Conservation (phyloP, 202 grass and related monocot species). For the Bolboschoenoplectus hybrid region DNA sequence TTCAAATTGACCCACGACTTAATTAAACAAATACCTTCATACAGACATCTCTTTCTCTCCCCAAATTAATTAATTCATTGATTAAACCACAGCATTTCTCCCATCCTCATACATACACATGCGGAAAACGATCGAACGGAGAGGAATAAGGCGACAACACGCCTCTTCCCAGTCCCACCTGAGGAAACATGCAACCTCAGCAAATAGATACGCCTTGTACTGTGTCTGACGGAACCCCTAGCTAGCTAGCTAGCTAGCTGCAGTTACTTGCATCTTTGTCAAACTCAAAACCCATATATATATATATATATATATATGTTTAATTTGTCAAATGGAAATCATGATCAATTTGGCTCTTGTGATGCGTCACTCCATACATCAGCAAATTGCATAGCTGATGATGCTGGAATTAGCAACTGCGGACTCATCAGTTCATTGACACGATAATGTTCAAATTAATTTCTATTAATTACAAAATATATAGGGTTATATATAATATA, state of each 20-base stretch:
- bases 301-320: no score
- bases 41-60: not conserved
- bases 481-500: no score
- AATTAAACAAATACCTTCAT: not conserved
- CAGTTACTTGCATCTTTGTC: no score
- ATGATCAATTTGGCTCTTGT: not conserved
- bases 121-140: no score
- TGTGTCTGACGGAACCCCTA: not conserved
- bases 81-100: no score
- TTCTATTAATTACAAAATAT: no score
- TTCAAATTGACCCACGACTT: not conserved
- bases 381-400: slow-evolving; percentile 11
- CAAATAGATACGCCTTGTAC: slow-evolving; percentile 11
- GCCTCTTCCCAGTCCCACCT: not conserved
- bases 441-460: no score
- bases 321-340: slow-evolving; percentile 2
- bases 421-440: not conserved
- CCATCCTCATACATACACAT: no score
- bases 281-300: no score
- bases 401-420: not conserved
- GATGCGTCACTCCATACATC: slow-evolving; percentile 26
- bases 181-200: slow-evolving; percentile 21
- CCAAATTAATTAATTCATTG: not conserved
- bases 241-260: no score
- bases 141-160: slow-evolving; percentile 21